Percentiles rank a stretch among this genome's conserved stretches.
Conservation (phyloP, 2,329 filamentous ascomycete genomes). For the Pseudogymnoascus sp. region DNA sequence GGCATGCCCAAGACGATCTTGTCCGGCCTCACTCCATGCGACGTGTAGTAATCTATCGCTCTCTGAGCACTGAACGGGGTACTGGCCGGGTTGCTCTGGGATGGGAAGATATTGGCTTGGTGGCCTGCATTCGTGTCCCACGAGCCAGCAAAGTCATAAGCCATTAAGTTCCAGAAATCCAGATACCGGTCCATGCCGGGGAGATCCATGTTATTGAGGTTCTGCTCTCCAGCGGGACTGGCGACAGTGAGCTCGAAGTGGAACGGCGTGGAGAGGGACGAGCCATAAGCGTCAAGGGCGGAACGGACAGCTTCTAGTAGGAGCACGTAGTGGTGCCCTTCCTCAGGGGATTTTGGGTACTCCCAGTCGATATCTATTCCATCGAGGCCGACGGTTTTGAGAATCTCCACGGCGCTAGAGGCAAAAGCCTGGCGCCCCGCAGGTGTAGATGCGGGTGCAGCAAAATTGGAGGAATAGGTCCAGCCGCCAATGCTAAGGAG, state of each 20-base stretch:
- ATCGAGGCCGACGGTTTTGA: constrained; percentile 75
- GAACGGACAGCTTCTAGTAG: constrained; percentile 47
- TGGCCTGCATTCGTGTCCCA: constrained; percentile 70
- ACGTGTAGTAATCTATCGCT: constrained; percentile 63
- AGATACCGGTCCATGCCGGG: constrained; percentile 54
- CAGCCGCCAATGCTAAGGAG: constrained; percentile 85
- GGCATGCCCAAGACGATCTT: constrained; percentile 92
- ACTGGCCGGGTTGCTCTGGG: constrained; percentile 43
- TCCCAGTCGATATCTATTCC: constrained; percentile 64
- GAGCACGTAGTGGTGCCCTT: constrained; percentile 52
- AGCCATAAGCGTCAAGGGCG: constrained; percentile 50
- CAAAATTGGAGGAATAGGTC: constrained; percentile 84
- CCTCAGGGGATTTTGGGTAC: constrained; percentile 46
- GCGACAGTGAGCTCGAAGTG: constrained; percentile 60
- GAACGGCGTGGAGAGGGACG: constrained; percentile 29
- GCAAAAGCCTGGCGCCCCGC: constrained; percentile 66
- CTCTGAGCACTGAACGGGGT: constrained; percentile 73
- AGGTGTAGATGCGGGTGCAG: constrained; percentile 61
- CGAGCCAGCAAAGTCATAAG: constrained; percentile 78
- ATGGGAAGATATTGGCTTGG: constrained; percentile 68
- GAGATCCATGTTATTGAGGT: constrained; percentile 56
- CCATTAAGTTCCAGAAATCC: constrained; percentile 78
- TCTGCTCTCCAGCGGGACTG: constrained; percentile 52
- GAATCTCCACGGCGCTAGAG: constrained; percentile 59
- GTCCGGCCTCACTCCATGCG: constrained; percentile 50